phyloP scores from a whole-genome alignment of 805 yeast genomes.

The Blastobotrys attinorum region DNA sequence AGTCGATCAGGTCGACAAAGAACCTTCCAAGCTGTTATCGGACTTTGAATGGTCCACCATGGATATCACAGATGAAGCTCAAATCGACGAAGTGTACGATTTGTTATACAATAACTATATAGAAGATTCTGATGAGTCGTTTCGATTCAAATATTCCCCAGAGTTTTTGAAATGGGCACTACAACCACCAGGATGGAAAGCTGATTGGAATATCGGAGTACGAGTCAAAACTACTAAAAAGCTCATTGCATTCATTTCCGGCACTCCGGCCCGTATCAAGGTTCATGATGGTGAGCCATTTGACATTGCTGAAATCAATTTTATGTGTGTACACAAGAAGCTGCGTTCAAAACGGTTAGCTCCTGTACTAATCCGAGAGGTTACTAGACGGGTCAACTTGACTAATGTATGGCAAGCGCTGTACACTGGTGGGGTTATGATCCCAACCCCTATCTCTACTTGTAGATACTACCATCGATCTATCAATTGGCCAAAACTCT shows the following conservation, averaged over 20 bases:
- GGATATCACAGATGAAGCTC: conserved; percentile 46
- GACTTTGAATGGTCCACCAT: conserved; percentile 88
- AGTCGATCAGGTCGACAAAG: conserved; percentile 61
- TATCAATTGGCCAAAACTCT: conserved; percentile 79
- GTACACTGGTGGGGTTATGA: conserved; percentile 83
- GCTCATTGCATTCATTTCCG: conserved; percentile 87
- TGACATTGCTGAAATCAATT: conserved; percentile 72
- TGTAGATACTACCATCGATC: conserved; percentile 93
- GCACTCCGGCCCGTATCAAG: conserved; percentile 66
- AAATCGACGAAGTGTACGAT: conserved; percentile 70
- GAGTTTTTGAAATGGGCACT: conserved; percentile 89
- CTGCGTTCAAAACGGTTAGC: conserved; percentile 89
- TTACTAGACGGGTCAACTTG: conserved; percentile 84
- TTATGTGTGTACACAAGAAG: conserved; percentile 89
- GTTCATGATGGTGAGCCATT: conserved; percentile 46
- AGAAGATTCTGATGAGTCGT: conserved; percentile 87
- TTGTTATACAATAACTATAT: conserved; percentile 85
- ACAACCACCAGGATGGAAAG: conserved; percentile 85
- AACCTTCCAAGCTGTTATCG: conserved; percentile 60
- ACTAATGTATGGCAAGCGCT: conserved; percentile 90
- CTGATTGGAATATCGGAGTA: conserved; percentile 91
- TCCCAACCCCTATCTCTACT: conserved; percentile 87
- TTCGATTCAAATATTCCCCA: conserved; percentile 81
- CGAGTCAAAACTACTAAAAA: conserved; percentile 69
- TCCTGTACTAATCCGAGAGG: conserved; percentile 87